Evolutionary conservation across 805 yeast genomes (phyloP), one percentile per base, ranked within the genome.

Genomic region (Myxozyma monticola): DNA sequence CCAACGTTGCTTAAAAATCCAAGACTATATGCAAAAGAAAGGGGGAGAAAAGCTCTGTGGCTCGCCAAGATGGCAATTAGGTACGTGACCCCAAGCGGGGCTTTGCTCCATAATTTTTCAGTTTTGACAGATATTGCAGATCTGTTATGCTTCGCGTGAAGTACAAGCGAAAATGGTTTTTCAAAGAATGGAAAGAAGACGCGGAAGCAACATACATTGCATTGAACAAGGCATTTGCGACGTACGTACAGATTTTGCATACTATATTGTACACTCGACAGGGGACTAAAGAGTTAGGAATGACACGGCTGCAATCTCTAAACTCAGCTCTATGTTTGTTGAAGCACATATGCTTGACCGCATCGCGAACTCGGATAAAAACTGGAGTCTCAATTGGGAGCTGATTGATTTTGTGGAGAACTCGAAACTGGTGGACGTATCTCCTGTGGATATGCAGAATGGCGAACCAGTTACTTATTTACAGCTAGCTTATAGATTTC

Each of bases 321-420:
- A 34, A 5, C 24, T 48, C 10, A 45, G 56, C 37, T 49, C 51
- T 28, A 43, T 54, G 41, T 54, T 42, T 28, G 59, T 54, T 1
- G n/a, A 33, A 12, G 50, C 31, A 15, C 42, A 44, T 28, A 45
- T 54, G 10, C 21, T 35, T 20, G 42, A 43, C 17, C 52, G 59
- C 10, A 31, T 51, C n/a, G 34, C 45, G 31, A 54, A 48, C 21
- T 46, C 52, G 56, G 57, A 54, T 36, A 39, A 31, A 28, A 34
- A 49, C 31, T 51, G 51, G 52, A 37, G 29, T 20, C 30, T 46
- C 14, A 26, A 25, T 6, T 54, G 59, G 59, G 18, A 34, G 4
- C 29, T 54, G 26, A 48, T 29, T 7, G 38, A 47, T 18, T 37
- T 29, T n/a, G 14, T 54, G 5, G 45, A 41, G 21, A 28, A 29